Base-by-base conservation (phyloP, 129 eudicot species). In the Helichrysum umbraculigerum region DNA sequence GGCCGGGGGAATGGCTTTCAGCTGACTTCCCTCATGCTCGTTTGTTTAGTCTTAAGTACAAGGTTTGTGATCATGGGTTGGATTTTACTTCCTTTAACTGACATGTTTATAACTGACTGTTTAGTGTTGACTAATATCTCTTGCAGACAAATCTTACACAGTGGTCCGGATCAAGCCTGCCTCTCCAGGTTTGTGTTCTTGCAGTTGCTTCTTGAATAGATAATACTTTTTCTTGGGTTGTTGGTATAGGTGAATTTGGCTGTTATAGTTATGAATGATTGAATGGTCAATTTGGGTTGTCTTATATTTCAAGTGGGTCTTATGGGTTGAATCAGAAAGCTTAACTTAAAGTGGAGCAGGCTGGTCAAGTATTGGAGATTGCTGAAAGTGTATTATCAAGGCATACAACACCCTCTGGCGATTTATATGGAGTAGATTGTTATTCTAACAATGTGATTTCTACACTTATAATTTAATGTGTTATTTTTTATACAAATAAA, bases 1-100 rank as follows among this genome's bases (percentile, higher is more conserved):
- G 99, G 99, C 99, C 99, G 0, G 97, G 94, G 28, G 99, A 95
- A 76, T 95, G 99, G 99, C 96, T 95, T 73, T 83, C 96, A n/a
- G 83, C 86, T 44, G 97, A 95, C 74, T 95, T 95, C 78, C 95
- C 99, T 35, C 81, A 80, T 80, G 97, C 95, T 51, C 99, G 99
- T 71, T 71, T 95, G 88, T 95, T 95, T 82, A 87, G 92, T 83
- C 88, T 95, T 67, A 91, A 88, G 85, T 95, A 61, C 37, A 61
- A 91, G 99, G 99, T 95, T 79, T 66, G 89, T 73, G 67, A 79
- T 82, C 68, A 5, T 33, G 35, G 14, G 17, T 29, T 28, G n/a
- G 14, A 14, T 20, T 70, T 25, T 50, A 37, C 9, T 21, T 37
- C 20, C 12, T 78, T 50, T 47, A 61, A 22, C 30, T n/a, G 44